A percentile compares a stretch with the other conserved stretches of the same genome.
phyloP scores from a whole-genome alignment of 495 filamentous ascomycete species.

The Penicillium silybi region DNA sequence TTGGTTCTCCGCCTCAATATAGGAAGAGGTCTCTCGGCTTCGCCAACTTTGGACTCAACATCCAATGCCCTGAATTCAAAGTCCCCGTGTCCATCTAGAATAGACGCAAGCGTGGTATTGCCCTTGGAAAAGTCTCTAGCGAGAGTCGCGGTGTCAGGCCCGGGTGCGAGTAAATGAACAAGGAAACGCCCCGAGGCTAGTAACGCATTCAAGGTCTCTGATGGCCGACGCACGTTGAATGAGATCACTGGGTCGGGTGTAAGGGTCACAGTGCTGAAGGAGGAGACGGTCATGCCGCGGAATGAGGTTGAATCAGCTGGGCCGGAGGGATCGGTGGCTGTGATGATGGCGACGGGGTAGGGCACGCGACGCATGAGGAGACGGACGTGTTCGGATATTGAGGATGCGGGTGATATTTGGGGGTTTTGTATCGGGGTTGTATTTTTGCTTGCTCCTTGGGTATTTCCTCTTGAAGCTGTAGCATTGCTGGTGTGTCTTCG shows the following conservation, averaged over 20 bases:
- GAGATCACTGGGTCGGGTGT: slow-evolving; percentile 63
- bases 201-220: slow-evolving; percentile 66
- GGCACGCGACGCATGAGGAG: slow-evolving; percentile 66
- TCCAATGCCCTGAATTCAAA: slow-evolving; percentile 34
- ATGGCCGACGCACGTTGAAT: slow-evolving; percentile 75
- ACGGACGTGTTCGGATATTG: slow-evolving; percentile 46
- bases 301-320: slow-evolving; percentile 22
- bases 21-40: slow-evolving; percentile 23
- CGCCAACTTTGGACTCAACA: background rate
- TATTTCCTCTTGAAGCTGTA: slow-evolving; percentile 4
- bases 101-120: slow-evolving; percentile 29
- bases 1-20: slow-evolving; percentile 24
- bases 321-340: slow-evolving; percentile 37
- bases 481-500: slow-evolving; percentile 17
- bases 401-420: slow-evolving; percentile 2
- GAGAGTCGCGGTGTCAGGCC: slow-evolving; percentile 26
- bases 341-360: slow-evolving; percentile 72
- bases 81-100: slow-evolving; percentile 28
- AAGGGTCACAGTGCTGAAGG: slow-evolving; percentile 72
- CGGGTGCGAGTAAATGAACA: slow-evolving; percentile 38
- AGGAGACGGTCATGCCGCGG: slow-evolving; percentile 76
- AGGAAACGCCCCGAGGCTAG: slow-evolving; percentile 40
- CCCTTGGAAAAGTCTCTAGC: slow-evolving; percentile 44
- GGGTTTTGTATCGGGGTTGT: background rate
- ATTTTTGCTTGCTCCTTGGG: background rate